Base-by-base conservation (phyloP, 257 asterid genomes). In the Gardenia jasminoides region DNA sequence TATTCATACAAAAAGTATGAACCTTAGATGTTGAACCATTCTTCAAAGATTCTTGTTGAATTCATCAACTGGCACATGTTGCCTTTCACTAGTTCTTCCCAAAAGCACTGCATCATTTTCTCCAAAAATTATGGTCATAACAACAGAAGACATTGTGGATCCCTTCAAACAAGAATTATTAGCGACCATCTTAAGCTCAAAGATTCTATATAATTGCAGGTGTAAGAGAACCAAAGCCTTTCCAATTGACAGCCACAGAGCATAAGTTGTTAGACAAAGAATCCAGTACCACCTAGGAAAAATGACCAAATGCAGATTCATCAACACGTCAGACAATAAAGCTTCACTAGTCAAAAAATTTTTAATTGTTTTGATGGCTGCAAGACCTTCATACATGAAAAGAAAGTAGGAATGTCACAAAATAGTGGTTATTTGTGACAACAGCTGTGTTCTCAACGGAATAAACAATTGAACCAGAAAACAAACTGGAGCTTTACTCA, bases 41-140 rank as follows among this genome's bases (percentile, higher is more conserved):
- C 41, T 89, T 79, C 86, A 82, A 73, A 95, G 83, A 78, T 95
- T 95, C 69, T 91, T 92, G 89, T 89, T 93, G 87, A 92, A 95
- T 80, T 95, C 99, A 80, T 91, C 91, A 36, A 91, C 69, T 19
- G 99, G 94, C 59, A 95, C 96, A 76, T 93, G 98, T 86, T 92
- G 97, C 85, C 85, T 90, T 86, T 86, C 91, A 69, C 97, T 91
- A 26, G 93, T 89, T 80, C 97, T 90, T 56, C 87, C 90, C 52
- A 83, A 75, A 31, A 87, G 90, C 65, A 97, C 98, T 48, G 99
- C 98, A 76, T 92, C 99, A 80, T 92, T 95, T 81, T 97, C 98
- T 80, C 99, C 98, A 56, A 95, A 95, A 77, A 93, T 92, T 74
- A 95, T 80, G 69, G 97, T 93, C 66, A 84, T 89, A 78, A 91